Conservation (phyloP, 257 asterid species). For the Solanum ossicruentum region DNA sequence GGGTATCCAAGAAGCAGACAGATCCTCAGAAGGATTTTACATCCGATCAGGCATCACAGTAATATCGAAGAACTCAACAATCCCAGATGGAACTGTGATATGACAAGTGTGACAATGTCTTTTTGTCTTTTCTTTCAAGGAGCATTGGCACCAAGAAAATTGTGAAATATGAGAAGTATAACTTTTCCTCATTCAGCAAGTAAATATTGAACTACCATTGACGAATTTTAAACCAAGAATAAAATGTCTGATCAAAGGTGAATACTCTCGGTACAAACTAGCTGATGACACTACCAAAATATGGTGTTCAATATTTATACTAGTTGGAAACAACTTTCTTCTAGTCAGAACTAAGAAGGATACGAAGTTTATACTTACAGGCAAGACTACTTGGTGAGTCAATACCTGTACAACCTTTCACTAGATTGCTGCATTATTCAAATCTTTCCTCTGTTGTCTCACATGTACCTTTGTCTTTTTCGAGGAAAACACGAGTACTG, state of each 20-base stretch:
- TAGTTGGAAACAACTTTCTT: background rate
- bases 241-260: background rate
- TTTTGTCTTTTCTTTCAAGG: background rate
- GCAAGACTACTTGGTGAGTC: background rate
- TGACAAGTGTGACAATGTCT: slow-evolving; percentile 7
- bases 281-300: background rate
- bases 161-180: background rate
- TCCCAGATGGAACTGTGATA: slow-evolving; percentile 76
- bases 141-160: background rate
- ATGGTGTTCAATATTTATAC: background rate
- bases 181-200: background rate
- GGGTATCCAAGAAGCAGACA: slow-evolving; percentile 96
- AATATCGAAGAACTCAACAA: slow-evolving; percentile 52
- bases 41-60: slow-evolving; percentile 81
- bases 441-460: background rate
- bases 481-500: background rate
- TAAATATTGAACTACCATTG: background rate
- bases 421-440: background rate
- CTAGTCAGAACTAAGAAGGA: background rate
- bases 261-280: background rate
- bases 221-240: background rate
- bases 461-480: background rate
- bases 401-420: background rate
- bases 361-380: background rate
- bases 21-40: slow-evolving; percentile 85